phyloP scores from a whole-genome alignment of 352 stramenopile species.

The Pythium insidiosum region DNA sequence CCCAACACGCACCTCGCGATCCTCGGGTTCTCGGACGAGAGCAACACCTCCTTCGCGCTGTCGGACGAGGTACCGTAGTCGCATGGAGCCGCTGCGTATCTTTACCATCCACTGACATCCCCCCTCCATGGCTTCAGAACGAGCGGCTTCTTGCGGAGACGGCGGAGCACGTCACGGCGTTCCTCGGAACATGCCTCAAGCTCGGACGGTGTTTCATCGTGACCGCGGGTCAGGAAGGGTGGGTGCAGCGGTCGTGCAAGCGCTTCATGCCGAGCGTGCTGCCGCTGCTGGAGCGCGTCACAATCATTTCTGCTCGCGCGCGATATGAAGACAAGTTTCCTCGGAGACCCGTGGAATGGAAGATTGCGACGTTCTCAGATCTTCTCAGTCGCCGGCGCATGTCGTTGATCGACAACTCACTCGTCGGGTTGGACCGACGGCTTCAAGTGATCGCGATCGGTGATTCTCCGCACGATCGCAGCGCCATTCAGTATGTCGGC shows the following conservation, averaged over 20 bases:
- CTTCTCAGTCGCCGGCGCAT: slow-evolving; percentile 30
- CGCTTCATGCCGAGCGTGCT: slow-evolving; percentile 57
- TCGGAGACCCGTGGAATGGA: slow-evolving; percentile 64
- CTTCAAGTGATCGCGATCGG: slow-evolving; percentile 68
- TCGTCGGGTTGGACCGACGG: too few species aligned
- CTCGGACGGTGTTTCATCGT: slow-evolving; percentile 47
- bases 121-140: too few species aligned
- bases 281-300: slow-evolving; percentile 46
- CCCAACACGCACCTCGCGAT: slow-evolving; percentile 63
- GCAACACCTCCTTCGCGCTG: slow-evolving; percentile 28
- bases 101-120: too few species aligned
- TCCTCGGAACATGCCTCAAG: slow-evolving; percentile 41
- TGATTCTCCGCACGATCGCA: slow-evolving; percentile 64
- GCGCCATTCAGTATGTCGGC: slow-evolving; percentile 60
- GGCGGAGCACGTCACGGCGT: slow-evolving; percentile 27
- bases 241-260: slow-evolving; percentile 67
- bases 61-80: slow-evolving; percentile 25
- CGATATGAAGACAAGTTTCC: slow-evolving; percentile 56
- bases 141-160: too few species aligned
- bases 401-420: too few species aligned
- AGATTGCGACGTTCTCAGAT: slow-evolving; percentile 62
- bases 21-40: slow-evolving; percentile 54
- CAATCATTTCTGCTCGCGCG: slow-evolving; percentile 55
- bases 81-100: too few species aligned
- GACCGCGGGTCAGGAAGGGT: slow-evolving; percentile 60